Conservation (phyloP, 108 stramenopile species). For the Fistulifera solaris region DNA sequence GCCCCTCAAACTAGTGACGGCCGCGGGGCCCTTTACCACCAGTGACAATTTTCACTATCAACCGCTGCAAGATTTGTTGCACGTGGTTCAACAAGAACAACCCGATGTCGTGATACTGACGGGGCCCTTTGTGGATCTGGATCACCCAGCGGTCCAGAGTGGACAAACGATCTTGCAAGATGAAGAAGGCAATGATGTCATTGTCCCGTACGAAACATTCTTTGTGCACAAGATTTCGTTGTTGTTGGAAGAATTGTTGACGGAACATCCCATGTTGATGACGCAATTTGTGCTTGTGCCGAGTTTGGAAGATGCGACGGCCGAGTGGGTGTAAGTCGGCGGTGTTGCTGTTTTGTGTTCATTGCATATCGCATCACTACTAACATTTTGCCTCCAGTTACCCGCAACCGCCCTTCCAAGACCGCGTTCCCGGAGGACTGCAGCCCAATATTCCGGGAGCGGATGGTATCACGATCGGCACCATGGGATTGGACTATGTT, state of each 20-base stretch:
- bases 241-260: constrained; percentile 50
- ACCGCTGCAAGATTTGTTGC: constrained; percentile 83
- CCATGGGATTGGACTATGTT: constrained; percentile 44
- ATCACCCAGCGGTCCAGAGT: constrained; percentile 47
- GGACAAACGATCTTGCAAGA: constrained; percentile 32
- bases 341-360: background rate
- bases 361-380: background rate
- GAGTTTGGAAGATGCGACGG: constrained; percentile 86
- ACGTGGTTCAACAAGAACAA: constrained; percentile 29
- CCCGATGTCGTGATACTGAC: constrained; percentile 91
- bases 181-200: constrained; percentile 43
- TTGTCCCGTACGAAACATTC: constrained; percentile 66
- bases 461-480: constrained; percentile 32
- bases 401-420: constrained; percentile 75
- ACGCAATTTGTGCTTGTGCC: constrained; percentile 94
- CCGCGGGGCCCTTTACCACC: constrained; percentile 90
- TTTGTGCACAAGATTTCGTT: constrained; percentile 61
- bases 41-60: constrained; percentile 78
- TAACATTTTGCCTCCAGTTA: constrained; percentile 12
- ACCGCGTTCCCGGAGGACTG: constrained; percentile 37
- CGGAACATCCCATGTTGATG: constrained; percentile 27
- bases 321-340: constrained; percentile 74
- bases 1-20: constrained; percentile 66
- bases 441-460: constrained; percentile 17
- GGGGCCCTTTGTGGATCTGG: constrained; percentile 92